Percentiles rank a stretch among this genome's conserved stretches.
Evolutionary conservation across 169 alveolate species (phyloP).

Genomic region (Perkinsus chesapeaki): DNA sequence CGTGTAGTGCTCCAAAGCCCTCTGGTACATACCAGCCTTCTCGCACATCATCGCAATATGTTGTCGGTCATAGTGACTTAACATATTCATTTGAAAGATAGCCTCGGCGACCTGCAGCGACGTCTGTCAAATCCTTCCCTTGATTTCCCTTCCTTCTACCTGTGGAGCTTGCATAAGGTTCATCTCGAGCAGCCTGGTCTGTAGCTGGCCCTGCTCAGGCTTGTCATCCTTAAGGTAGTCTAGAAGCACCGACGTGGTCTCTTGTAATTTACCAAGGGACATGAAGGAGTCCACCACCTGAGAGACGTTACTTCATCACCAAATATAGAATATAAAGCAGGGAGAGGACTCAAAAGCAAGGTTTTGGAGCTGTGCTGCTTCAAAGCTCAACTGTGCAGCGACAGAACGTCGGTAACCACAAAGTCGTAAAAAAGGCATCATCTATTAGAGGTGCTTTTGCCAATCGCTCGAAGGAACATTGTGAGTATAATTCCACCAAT

Average conservation of each 20-base stretch:
- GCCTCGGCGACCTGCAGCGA: slow-evolving; percentile 87
- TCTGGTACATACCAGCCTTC: slow-evolving; percentile 88
- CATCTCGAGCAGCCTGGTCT: slow-evolving; percentile 94
- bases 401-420: slow-evolving; percentile 30
- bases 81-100: slow-evolving; percentile 84
- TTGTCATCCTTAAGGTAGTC: slow-evolving; percentile 91
- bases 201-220: slow-evolving; percentile 94
- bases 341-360: no score
- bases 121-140: background rate
- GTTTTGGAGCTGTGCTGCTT: slow-evolving; percentile 13
- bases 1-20: slow-evolving; percentile 91
- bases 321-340: slow-evolving; percentile 1
- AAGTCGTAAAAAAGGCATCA: no score
- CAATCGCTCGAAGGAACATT: background rate
- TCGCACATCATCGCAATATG: slow-evolving; percentile 95
- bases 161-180: slow-evolving; percentile 65
- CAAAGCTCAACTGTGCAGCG: slow-evolving; percentile 14
- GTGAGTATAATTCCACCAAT: background rate
- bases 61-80: slow-evolving; percentile 92
- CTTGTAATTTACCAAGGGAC: slow-evolving; percentile 84
- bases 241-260: slow-evolving; percentile 91
- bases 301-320: slow-evolving; percentile 54
- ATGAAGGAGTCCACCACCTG: slow-evolving; percentile 79
- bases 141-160: background rate
- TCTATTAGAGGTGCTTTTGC: no score